Percentiles rank a stretch among this genome's conserved stretches.
These are phyloP conservation scores for Ganoderma lucidum DNA, from an alignment of 1,284 basidiomycete species.

Conservation along the genomic window DNA sequence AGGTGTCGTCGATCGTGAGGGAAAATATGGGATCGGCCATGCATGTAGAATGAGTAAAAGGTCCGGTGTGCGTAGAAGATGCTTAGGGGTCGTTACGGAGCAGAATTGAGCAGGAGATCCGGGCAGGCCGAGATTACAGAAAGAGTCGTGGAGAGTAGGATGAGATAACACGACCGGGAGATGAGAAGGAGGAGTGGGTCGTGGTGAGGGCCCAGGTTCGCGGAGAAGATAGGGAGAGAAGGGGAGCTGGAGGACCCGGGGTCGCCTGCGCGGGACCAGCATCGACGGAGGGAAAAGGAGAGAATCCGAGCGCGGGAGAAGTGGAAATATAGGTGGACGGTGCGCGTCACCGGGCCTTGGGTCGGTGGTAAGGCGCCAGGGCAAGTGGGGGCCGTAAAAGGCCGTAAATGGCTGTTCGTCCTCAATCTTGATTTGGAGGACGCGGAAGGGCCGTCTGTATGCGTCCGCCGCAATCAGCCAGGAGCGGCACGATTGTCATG, in stretches of 20 bases:
- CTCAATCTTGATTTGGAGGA: conserved; percentile 23
- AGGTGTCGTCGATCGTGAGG: conserved; percentile 70
- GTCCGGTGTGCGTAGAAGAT: conserved; percentile 4
- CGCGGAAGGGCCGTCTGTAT: conserved; percentile 3
- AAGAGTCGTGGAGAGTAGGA: conserved; percentile 3
- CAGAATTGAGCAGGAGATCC: conserved; percentile 2
- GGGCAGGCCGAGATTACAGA: conserved; percentile 3
- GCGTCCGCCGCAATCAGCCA: conserved; percentile 22
- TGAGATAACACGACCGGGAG: not conserved
- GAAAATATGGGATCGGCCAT: conserved; percentile 56
- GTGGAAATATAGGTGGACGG: conserved; percentile 27
- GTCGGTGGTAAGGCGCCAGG: conserved; percentile 27
- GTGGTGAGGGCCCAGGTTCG: not conserved
- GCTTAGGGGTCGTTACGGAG: conserved; percentile 8
- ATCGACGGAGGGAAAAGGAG: conserved; percentile 28
- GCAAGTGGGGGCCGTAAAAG: conserved; percentile 15
- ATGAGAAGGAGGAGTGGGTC: conserved; percentile 7
- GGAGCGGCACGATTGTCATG: conserved; percentile 31
- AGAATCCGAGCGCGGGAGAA: conserved; percentile 24
- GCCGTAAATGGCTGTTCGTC: conserved; percentile 22
- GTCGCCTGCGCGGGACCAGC: conserved; percentile 29
- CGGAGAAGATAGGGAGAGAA: conserved; percentile 11
- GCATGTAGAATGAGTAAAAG: conserved; percentile 42
- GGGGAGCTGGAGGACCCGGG: conserved; percentile 18
- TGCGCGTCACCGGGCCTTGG: conserved; percentile 31